Evolutionary conservation across 2,329 filamentous ascomycete genomes (phyloP), one percentile per base, ranked within the genome.

Genomic region (Sarocladium oryzae): DNA sequence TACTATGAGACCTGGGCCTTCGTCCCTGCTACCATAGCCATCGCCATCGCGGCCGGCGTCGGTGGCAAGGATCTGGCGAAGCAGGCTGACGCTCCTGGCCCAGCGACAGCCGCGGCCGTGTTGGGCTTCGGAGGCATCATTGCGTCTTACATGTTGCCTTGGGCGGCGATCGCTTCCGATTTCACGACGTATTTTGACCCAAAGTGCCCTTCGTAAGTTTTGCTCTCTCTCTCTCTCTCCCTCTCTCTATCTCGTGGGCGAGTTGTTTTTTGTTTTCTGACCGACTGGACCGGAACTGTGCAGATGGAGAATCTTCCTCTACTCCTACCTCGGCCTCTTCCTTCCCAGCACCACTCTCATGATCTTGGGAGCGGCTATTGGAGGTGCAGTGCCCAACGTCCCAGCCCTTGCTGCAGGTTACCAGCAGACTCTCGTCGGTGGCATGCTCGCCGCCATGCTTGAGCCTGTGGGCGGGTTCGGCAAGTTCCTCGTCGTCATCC

Each of bases 321-420:
- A 84, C 59, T 75, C 72, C 2, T 84, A 81, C 59, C 57, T 71
- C 11, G 82, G 82, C 9, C 71, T 83, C 2, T 63, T 72, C 6
- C 56, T 78, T 4, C 79, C 81, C 0, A 79, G 78, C 0, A 69
- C 81, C 33, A 69, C 78, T 0, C 71, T 85, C 49, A 84, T 86
- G 79, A 72, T 71, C 0, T 73, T 85, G 1, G 82, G 82, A 6
- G 78, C 81, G 9, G 81, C 82, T n/a, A 82, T 86, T 38, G 80
- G 75, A 16, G 80, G 79, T 6, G 80, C 80, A 26, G 71, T 81
- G 1, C 69, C 74, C 21, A 79, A 75, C 55, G 69, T 77, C 2
- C 71, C 77, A 0, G 64, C 65, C 3, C 84, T 81, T 80, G 57
- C 69, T n/a, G 69, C 66, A 2, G 78, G 72, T 2, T 82, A 83